Base-by-base conservation (phyloP, 1,284 basidiomycete genomes). In the Rhodofomes roseus region DNA sequence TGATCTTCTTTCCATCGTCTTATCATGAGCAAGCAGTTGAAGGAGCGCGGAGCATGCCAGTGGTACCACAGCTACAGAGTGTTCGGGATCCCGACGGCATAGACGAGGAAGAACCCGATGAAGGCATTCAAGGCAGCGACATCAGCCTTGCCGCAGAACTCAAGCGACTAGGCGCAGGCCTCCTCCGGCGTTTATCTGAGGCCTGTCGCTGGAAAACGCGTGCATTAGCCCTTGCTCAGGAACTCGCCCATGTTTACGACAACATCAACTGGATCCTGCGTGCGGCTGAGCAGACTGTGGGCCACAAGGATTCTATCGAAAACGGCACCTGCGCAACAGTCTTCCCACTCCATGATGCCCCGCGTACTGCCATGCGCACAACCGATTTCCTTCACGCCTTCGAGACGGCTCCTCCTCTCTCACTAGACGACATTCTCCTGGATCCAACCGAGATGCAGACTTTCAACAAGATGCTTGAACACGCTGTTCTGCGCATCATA, bases 211-310 rank as follows among this genome's bases (percentile, higher is more conserved):
- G 2, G 16, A 34, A 22, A 0, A 62, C 69, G 2, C 64, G 65
- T 1, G 27, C 9, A 0, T 52, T 71, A 2, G 73, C 71, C 0
- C 44, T 65, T 0, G 60, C 54, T 0, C 62, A 64, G 0, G 44
- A 66, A 0, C 69, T 65, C 52, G 65, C 52, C 1, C 58, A 65
- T 5, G 64, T 70, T 0, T 78, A 76, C 25, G 63, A 77, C 62
- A 77, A 77, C 56, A 74, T 76, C 37, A 76, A 76, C 57, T 67
- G 74, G 60, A 58, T 69, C 1, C 70, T 68, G 22, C 63, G 63
- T 4, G 61, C 62, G 7, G 68, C 74, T 0, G 74, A 76, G 54
- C 75, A 77, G 51, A 63, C 73, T 1, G 34, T 77, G 4, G 73
- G 74, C 2, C 65, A 69, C 8, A 71, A 65, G 18, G 70, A 70